A percentile compares a stretch with the other conserved stretches of the same genome.
Evolutionary conservation across 1,139 yeast species (phyloP).

Genomic region (Magnusiomyces paraingens): DNA sequence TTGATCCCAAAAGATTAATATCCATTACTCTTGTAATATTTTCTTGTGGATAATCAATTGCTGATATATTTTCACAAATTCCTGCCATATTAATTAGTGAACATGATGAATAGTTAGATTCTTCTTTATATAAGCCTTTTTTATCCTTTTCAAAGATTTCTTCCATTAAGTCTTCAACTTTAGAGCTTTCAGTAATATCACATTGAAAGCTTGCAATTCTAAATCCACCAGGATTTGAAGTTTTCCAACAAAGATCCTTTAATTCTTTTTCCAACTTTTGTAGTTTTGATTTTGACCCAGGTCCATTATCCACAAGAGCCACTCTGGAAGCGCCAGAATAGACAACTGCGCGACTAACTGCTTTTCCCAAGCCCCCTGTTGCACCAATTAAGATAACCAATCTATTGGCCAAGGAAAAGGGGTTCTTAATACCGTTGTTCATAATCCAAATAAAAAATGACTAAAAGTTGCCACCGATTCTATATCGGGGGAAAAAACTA

Average conservation of each 20-base stretch:
- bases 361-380: slow-evolving; percentile 70
- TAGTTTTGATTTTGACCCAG: background rate
- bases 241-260: background rate
- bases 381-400: slow-evolving; percentile 77
- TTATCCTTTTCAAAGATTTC: slow-evolving; percentile 22
- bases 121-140: slow-evolving; percentile 32
- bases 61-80: slow-evolving; percentile 70
- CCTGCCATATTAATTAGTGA: slow-evolving; percentile 73
- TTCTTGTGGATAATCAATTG: slow-evolving; percentile 66
- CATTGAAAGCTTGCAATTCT: slow-evolving; percentile 61
- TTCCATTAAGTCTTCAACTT: slow-evolving; percentile 53
- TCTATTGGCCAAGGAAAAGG: slow-evolving; percentile 52
- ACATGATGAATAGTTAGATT: slow-evolving; percentile 38
- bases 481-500: too few species aligned
- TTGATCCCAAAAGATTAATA: slow-evolving; percentile 70
- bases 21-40: slow-evolving; percentile 64
- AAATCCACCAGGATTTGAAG: background rate
- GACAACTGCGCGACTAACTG: slow-evolving; percentile 35
- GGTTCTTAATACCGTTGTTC: background rate
- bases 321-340: slow-evolving; percentile 39
- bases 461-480: too few species aligned
- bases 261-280: background rate
- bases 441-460: too few species aligned
- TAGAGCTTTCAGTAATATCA: slow-evolving; percentile 60
- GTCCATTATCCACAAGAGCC: slow-evolving; percentile 59